Base-by-base conservation (phyloP, 129 eudicot genomes). In the Ambrosia trifida region DNA sequence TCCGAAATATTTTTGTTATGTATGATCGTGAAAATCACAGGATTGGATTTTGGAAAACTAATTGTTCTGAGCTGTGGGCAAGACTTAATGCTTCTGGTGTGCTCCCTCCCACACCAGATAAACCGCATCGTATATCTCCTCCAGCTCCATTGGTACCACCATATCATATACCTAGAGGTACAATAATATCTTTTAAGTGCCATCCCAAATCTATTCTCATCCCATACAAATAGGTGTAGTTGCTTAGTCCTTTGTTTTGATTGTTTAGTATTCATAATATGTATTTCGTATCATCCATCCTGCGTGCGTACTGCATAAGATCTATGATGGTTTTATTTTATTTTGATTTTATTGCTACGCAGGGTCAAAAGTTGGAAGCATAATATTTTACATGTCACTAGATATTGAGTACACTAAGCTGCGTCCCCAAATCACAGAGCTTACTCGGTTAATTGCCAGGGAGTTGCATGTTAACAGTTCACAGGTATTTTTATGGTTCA, bases 21-120 rank as follows among this genome's bases (percentile, higher is more conserved):
- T 95, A 95, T 81, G 99, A 95, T 64, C 99, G 97, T 65, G 94
- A 88, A 80, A 85, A 90, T 80, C 84, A 85, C 51, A 87, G 78
- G 71, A 77, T 95, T 70, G 99, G 99, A 32, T 95, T 95, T 73
- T 95, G 94, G 99, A 95, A 90, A 87, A 95, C 97, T n/a, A 95
- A 90, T 67, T 95, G 97, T 73, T 87, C 99, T n/a, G 96, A 90
- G 44, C 68, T 95, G 76, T 95, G 89, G 96, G 89, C 80, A 72
- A 88, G 88, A 73, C 94, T 95, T 66, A 81, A 77, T 50, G 32
- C 65, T 50, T 62, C 91, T 41, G 73, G 51, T 76, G 82, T 61
- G 11, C 74, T 90, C 46, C 79, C 91, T 61, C 61, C 91, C 17
- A 70, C 82, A 16, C 40, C 72, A 32, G 66, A 77, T 50, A 58